Percentiles rank a stretch among this genome's conserved stretches.
Evolutionary conservation across 2,329 filamentous ascomycete species (phyloP).

Genomic region (Aspergillus pseudoviridinutans): DNA sequence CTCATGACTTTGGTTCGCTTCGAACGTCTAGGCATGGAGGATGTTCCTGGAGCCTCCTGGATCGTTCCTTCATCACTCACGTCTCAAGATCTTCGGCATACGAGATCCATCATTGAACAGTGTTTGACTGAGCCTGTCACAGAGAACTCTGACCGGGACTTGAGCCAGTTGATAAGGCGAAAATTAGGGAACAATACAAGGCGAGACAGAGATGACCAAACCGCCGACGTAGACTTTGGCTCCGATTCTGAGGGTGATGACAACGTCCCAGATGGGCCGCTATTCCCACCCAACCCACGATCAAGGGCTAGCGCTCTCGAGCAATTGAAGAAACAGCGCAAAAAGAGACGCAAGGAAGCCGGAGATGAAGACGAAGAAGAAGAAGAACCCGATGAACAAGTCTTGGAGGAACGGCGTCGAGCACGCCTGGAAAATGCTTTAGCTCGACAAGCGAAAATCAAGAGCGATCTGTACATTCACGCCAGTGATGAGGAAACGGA

Average conservation of each 20-base stretch:
- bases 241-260: slow-evolving; percentile 64
- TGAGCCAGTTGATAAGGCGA: slow-evolving; percentile 74
- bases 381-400: slow-evolving; percentile 58
- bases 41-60: slow-evolving; percentile 75
- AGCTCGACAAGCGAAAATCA: slow-evolving; percentile 76
- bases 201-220: slow-evolving; percentile 28
- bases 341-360: slow-evolving; percentile 46
- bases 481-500: slow-evolving; percentile 89
- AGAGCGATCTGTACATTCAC: slow-evolving; percentile 76
- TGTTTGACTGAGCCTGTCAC: slow-evolving; percentile 73
- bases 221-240: slow-evolving; percentile 59
- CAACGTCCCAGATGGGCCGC: slow-evolving; percentile 52
- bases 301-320: slow-evolving; percentile 52
- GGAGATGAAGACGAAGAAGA: slow-evolving; percentile 28
- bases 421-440: slow-evolving; percentile 63
- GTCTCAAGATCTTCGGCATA: slow-evolving; percentile 63
- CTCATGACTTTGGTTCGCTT: slow-evolving; percentile 75
- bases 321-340: slow-evolving; percentile 58
- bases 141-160: slow-evolving; percentile 70
- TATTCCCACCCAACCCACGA: slow-evolving; percentile 60
- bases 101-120: slow-evolving; percentile 68
- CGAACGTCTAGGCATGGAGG: slow-evolving; percentile 60
- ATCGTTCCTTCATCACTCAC: slow-evolving; percentile 64
- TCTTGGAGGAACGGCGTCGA: slow-evolving; percentile 55
- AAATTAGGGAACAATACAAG: slow-evolving; percentile 49